Percentiles rank a stretch among this genome's conserved stretches.
These are phyloP conservation scores for Kodamaea sagamina DNA, from an alignment of 805 yeast species.

Conservation along the genomic window DNA sequence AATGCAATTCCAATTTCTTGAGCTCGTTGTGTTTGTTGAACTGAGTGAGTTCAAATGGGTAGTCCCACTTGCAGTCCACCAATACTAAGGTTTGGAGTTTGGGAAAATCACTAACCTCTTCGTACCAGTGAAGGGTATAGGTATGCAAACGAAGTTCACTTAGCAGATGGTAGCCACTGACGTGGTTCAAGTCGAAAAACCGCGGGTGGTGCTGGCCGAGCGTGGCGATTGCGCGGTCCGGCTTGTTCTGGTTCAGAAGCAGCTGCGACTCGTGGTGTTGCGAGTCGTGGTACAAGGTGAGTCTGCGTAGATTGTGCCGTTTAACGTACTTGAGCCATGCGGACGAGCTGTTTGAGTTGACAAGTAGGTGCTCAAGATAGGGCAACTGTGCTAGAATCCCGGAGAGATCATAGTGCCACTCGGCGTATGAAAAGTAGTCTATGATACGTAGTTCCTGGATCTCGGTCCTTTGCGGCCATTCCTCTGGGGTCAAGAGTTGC, in stretches of 20 bases:
- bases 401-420: constrained; percentile 37
- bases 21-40: constrained; percentile 32
- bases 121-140: constrained; percentile 46
- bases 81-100: constrained; percentile 31
- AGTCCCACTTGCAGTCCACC: constrained; percentile 56
- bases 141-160: constrained; percentile 36
- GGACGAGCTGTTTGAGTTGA: constrained; percentile 40
- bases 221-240: constrained; percentile 1
- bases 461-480: constrained; percentile 8
- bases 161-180: constrained; percentile 38
- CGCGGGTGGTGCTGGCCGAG: constrained; percentile 20
- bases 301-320: constrained; percentile 18
- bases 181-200: constrained; percentile 47
- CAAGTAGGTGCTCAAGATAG: constrained; percentile 22
- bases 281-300: constrained; percentile 31
- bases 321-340: constrained; percentile 43
- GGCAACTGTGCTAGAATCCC: constrained; percentile 25
- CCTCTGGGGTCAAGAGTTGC: constrained; percentile 16
- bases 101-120: constrained; percentile 18
- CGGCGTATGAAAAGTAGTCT: constrained; percentile 36
- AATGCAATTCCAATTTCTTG: constrained; percentile 25
- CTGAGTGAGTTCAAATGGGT: constrained; percentile 48
- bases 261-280: constrained; percentile 21
- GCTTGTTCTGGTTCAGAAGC: constrained; percentile 8
- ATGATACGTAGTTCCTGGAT: constrained; percentile 30